Evolutionary conservation across 2,329 filamentous ascomycete genomes (phyloP), one percentile per base, ranked within the genome.

Genomic region (Colletotrichum neosansevieriae): DNA sequence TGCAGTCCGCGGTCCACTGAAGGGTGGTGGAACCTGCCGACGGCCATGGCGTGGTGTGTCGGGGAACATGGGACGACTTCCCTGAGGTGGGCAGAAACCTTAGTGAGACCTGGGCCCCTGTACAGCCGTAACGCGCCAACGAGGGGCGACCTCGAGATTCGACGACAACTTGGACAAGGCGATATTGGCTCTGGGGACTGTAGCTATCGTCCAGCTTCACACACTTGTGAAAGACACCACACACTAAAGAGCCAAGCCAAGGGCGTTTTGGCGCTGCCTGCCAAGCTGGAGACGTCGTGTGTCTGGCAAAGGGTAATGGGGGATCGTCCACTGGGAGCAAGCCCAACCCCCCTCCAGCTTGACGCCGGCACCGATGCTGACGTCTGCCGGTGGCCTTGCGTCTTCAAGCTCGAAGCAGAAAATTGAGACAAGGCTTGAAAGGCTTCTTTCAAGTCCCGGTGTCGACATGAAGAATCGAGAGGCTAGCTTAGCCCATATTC

Each of bases 231-330:
- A 32, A 53, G 11, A 53, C 21, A 24, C 49, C 24, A 12, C 24
- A 21, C 21, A 24, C 24, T 19, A 19, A n/a, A 17, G 38, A 51
- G 60, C 54, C 65, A 65, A 65, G 61, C 49, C 61, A 56, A 38
- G 65, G 45, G 65, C 61, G 47, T 58, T 64, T 67, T 64, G 53
- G 45, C 29, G 60, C 45, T 44, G 47, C 38, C 45, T 29, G 61
- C 65, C 65, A 68, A 68, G 65, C 65, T 68, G 47, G 61, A 59
- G 61, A 44, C 54, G 65, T 65, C 53, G 40, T 47, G 60, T 53
- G 38, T 66, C 49, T 17, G 40, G 34, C 4, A 34, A 24, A 42
- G 3, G 29, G 13, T 38, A 36, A 59, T 53, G 24, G 60, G 19
- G 21, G 38, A 53, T 54, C 45, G 60, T 34, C 60, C 60, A 58